Evolutionary conservation across 2,329 filamentous ascomycete species (phyloP).

Genomic region (Fusarium albosuccineum): DNA sequence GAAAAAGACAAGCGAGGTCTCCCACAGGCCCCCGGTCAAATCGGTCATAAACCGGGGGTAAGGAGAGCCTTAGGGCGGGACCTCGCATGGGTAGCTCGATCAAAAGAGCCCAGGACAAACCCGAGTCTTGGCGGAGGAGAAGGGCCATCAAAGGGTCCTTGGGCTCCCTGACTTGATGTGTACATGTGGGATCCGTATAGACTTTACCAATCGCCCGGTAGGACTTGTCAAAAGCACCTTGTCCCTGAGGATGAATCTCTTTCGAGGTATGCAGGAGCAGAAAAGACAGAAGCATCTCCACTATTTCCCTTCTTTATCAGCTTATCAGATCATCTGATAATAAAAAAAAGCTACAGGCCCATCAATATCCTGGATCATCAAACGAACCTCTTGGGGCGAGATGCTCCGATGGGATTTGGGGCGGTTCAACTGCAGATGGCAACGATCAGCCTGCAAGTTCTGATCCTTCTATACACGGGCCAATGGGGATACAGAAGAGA

Average conservation of each 20-base stretch:
- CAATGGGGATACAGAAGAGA: constrained; percentile 5
- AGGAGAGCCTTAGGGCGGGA: neutral
- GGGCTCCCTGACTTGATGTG: neutral
- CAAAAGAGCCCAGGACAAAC: constrained; percentile 1
- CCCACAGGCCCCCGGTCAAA: neutral
- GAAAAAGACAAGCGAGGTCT: constrained; percentile 1
- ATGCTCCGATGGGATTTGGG: neutral
- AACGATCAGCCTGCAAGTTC: constrained; percentile 16
- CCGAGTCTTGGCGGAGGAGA: neutral
- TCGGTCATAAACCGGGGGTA: constrained; percentile 2
- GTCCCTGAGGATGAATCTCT: neutral
- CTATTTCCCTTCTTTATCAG: constrained; percentile 12
- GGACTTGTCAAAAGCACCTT: neutral
- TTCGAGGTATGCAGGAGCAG: neutral
- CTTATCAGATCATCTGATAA: constrained; percentile 43
- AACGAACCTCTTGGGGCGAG: neutral
- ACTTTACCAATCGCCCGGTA: constrained; percentile 4
- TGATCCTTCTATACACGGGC: neutral
- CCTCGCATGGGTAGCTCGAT: neutral
- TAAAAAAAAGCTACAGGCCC: neutral
- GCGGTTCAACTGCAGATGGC: constrained; percentile 3
- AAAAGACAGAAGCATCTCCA: neutral
- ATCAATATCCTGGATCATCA: constrained; percentile 18
- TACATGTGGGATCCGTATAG: neutral
- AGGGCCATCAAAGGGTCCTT: neutral